A percentile compares a stretch with the other conserved stretches of the same genome.
These are phyloP conservation scores for Acanthamoeba castellanii DNA, from an alignment of 208 protist species.

Conservation along the genomic window DNA sequence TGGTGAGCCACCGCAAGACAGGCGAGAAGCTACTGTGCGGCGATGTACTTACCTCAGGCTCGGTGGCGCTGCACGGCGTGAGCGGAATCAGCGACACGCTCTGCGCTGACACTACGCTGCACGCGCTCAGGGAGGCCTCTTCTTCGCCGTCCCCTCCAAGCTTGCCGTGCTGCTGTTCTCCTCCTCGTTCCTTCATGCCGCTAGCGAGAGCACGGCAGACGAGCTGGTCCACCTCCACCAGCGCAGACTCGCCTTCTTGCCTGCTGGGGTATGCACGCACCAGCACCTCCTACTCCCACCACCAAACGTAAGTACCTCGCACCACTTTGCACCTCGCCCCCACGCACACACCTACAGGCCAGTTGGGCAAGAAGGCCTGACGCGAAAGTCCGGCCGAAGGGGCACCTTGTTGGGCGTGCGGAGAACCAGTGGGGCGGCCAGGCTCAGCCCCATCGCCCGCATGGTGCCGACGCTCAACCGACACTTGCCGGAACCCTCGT, in stretches of 20 bases:
- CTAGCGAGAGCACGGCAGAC: neutral
- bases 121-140: neutral
- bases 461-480: constrained; percentile 1
- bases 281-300: neutral
- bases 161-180: neutral
- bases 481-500: constrained; percentile 1
- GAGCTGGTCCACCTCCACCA: neutral
- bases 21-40: neutral
- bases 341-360: too few relatives aligned
- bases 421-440: neutral
- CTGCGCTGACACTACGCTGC: neutral
- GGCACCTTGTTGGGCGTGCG: neutral
- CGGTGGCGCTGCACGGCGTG: neutral
- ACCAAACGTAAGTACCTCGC: too few relatives aligned
- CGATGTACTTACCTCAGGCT: neutral
- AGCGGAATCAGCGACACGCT: constrained; percentile 9
- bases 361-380: neutral
- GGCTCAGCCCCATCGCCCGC: neutral
- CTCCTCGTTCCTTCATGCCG: neutral
- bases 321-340: too few relatives aligned
- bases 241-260: neutral
- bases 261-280: constrained; percentile 1
- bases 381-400: neutral
- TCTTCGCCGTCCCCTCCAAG: neutral
- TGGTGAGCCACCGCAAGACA: neutral